A percentile compares a stretch with the other conserved stretches of the same genome.
Evolutionary conservation across 2,329 filamentous ascomycete genomes (phyloP).

Genomic region (Lachnellula suecica): DNA sequence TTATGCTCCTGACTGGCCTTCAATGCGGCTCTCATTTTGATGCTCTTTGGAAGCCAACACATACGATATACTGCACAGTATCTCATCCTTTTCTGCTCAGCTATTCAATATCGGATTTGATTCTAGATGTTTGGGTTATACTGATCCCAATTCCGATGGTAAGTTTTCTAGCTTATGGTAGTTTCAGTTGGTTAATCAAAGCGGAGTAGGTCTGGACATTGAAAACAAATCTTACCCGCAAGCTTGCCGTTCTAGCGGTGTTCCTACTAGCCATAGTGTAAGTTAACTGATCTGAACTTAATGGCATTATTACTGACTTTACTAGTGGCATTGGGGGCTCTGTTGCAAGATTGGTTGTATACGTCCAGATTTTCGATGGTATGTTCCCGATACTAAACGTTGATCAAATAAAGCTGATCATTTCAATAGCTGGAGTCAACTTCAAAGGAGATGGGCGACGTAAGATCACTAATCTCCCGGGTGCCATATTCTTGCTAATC

Average conservation of each 20-base stretch:
- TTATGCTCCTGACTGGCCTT: background rate
- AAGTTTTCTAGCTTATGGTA: background rate
- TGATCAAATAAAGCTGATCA: background rate
- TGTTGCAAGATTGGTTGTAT: background rate
- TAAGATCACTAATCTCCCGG: background rate
- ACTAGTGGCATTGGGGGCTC: background rate
- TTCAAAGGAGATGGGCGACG: background rate
- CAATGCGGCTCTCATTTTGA: background rate
- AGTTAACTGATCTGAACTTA: background rate
- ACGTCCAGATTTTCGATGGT: background rate
- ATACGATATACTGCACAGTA: background rate
- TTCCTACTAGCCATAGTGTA: background rate
- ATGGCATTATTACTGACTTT: background rate
- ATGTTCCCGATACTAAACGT: background rate
- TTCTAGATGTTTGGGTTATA: background rate
- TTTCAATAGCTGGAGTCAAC: background rate
- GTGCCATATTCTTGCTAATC: background rate
- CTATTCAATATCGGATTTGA: background rate
- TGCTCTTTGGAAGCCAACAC: background rate
- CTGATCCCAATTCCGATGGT: background rate
- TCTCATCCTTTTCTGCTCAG: background rate
- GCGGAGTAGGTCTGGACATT: background rate
- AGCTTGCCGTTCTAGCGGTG: background rate
- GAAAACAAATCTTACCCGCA: background rate
- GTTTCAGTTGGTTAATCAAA: background rate